Evolutionary conservation across 345 rosid genomes (phyloP), one percentile per base, ranked within the genome.

Genomic region (Microthlaspi erraticum): DNA sequence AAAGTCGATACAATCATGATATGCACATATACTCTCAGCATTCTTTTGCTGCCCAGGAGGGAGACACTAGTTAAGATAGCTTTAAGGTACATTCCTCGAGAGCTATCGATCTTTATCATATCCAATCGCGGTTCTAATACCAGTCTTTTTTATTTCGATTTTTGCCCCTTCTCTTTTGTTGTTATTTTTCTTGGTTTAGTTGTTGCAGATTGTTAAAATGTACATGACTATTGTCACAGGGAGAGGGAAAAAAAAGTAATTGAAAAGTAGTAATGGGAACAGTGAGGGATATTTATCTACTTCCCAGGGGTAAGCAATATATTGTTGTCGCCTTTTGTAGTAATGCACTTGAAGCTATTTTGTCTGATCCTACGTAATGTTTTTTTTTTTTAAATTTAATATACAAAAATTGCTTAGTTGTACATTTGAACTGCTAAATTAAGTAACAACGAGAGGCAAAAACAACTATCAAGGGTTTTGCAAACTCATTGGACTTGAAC

Each of bases 1-100:
- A 31, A 53, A 41, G 26, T 61, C 50, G 63, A 76, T 66, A 74
- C 53, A 71, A 60, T 75, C 68, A 64, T 14, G 39, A 72, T 67
- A 65, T 86, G 85, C 88, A 87, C 93, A 87, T 81, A 86, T 60
- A 79, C 79, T 68, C 60, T 84, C 84, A 48, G 74, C 84, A 82
- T 86, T 87, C 78, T 85, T 83, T 80, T 79, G 68, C 72, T 77
- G 70, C 67, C 73, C 81, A 71, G 78, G 81, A 45, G 80, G 77
- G 80, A 72, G 33, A 59, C 66, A 55, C 74, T 76, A 72, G 75
- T 75, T 76, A 66, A 78, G 81, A 75, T 73, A 75, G 72, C 66
- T 63, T 37, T 49, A 77, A 85, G 92, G 92, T 83, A 72, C 72
- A 66, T 53, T 14, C 61, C 59, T 61, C 41, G n/a, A 16, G 16